Conservation (phyloP, 352 stramenopile species). For the Pythium folliculosum region DNA sequence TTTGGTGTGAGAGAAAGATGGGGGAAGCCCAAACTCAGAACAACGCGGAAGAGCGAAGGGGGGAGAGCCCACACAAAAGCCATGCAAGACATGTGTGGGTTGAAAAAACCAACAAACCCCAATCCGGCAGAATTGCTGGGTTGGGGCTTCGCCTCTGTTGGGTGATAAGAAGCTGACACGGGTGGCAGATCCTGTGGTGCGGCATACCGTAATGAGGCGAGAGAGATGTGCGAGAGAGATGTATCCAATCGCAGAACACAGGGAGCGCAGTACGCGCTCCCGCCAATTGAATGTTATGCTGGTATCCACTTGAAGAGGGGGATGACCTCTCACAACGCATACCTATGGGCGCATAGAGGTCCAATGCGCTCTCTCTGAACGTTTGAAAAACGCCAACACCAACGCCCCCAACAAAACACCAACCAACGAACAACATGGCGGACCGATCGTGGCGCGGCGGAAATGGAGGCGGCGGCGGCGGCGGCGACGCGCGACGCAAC, state of each 20-base stretch:
- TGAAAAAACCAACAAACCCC: constrained; percentile 16
- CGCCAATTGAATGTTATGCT: neutral
- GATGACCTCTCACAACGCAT: constrained; percentile 5
- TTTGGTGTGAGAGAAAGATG: constrained; percentile 14
- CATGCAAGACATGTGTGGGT: constrained; percentile 6
- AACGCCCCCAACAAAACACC: neutral
- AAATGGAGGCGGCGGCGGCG: neutral
- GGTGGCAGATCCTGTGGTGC: neutral
- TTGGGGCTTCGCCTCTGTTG: neutral
- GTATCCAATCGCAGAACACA: neutral
- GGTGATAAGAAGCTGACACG: neutral
- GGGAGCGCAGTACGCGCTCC: neutral
- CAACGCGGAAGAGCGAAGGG: constrained; percentile 5
- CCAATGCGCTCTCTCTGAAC: neutral
- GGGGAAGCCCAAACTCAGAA: constrained; percentile 20
- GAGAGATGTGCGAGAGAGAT: constrained; percentile 3
- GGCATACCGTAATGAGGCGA: constrained; percentile 9
- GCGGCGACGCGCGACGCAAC: constrained; percentile 5
- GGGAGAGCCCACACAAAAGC: too few relatives aligned
- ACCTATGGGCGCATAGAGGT: neutral
- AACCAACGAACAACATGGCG: constrained; percentile 13
- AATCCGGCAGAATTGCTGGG: neutral
- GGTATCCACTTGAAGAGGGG: neutral
- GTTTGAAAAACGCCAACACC: constrained; percentile 21
- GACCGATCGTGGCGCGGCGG: constrained; percentile 6